Conservation (phyloP, 345 rosid genomes). For the Cardiospermum halicacabum region DNA sequence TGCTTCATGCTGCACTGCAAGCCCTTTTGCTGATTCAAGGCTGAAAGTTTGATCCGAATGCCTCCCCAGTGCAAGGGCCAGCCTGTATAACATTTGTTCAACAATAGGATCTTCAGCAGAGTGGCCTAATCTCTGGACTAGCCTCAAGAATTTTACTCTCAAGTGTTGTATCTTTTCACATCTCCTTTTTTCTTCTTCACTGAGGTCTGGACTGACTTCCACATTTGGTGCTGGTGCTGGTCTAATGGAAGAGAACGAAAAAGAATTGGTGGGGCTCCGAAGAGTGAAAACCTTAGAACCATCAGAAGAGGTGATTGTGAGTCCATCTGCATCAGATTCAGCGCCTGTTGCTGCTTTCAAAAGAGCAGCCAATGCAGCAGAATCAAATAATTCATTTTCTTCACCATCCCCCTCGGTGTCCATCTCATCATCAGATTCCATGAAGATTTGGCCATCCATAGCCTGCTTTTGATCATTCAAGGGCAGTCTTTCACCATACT, state of each 20-base stretch:
- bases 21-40: slow-evolving; percentile 30
- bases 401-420: slow-evolving; percentile 9
- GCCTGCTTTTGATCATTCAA: slow-evolving; percentile 9
- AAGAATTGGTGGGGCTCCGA: slow-evolving; percentile 15
- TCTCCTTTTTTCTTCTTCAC: slow-evolving; percentile 42
- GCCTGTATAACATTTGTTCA: slow-evolving; percentile 35
- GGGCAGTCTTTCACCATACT: slow-evolving; percentile 8
- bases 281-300: slow-evolving; percentile 21
- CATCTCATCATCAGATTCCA: slow-evolving; percentile 19
- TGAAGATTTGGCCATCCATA: slow-evolving; percentile 13
- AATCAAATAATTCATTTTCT: slow-evolving; percentile 24
- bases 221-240: slow-evolving; percentile 12
- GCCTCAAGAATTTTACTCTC: slow-evolving; percentile 55
- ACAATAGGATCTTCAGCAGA: slow-evolving; percentile 41
- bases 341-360: slow-evolving; percentile 28
- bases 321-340: slow-evolving; percentile 17
- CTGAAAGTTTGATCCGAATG: slow-evolving; percentile 23
- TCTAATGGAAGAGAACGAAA: slow-evolving; percentile 14
- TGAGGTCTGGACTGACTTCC: slow-evolving; percentile 11
- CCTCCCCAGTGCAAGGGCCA: slow-evolving; percentile 25
- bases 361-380: slow-evolving; percentile 28
- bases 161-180: slow-evolving; percentile 40
- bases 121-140: slow-evolving; percentile 36
- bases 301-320: slow-evolving; percentile 11
- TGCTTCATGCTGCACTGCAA: slow-evolving; percentile 37